Percentiles rank a stretch among this genome's conserved stretches.
These are phyloP conservation scores for Dillenia turbinata DNA, from an alignment of 164 flowering plant genomes.

Conservation along the genomic window DNA sequence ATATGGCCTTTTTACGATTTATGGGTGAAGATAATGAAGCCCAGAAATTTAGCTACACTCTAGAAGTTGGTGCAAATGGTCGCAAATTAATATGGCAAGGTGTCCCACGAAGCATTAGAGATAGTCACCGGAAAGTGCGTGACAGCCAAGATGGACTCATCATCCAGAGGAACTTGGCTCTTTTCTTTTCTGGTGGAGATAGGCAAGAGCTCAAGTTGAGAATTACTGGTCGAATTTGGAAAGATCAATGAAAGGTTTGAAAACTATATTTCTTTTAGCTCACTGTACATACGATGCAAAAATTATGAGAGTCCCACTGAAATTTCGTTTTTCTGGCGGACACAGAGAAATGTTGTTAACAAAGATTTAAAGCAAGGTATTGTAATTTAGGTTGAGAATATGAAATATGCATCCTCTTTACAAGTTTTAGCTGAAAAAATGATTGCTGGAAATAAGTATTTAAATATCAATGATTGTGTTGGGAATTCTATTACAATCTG, in stretches of 20 bases:
- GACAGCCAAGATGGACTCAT: slow-evolving; percentile 47
- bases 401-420: too few species aligned
- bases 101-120: slow-evolving; percentile 46
- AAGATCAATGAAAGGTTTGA: slow-evolving; percentile 23
- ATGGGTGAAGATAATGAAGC: slow-evolving; percentile 52
- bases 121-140: slow-evolving; percentile 40
- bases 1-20: slow-evolving; percentile 49
- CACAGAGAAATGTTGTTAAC: too few species aligned
- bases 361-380: too few species aligned
- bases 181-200: slow-evolving; percentile 47
- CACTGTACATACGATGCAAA: too few species aligned
- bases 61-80: slow-evolving; percentile 44
- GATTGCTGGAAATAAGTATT: too few species aligned
- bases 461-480: too few species aligned
- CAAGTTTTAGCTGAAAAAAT: too few species aligned
- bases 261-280: not conserved
- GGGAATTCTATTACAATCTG: too few species aligned
- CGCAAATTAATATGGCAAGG: slow-evolving; percentile 51
- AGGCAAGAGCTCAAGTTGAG: slow-evolving; percentile 40
- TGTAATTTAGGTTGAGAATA: too few species aligned
- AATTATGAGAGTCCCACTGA: too few species aligned
- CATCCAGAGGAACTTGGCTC: slow-evolving; percentile 40
- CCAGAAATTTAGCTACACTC: slow-evolving; percentile 35
- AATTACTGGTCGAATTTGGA: slow-evolving; percentile 49
- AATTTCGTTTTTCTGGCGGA: too few species aligned